Evolutionary conservation across 2,329 filamentous ascomycete genomes (phyloP).

Genomic region (Endothia cerciana): DNA sequence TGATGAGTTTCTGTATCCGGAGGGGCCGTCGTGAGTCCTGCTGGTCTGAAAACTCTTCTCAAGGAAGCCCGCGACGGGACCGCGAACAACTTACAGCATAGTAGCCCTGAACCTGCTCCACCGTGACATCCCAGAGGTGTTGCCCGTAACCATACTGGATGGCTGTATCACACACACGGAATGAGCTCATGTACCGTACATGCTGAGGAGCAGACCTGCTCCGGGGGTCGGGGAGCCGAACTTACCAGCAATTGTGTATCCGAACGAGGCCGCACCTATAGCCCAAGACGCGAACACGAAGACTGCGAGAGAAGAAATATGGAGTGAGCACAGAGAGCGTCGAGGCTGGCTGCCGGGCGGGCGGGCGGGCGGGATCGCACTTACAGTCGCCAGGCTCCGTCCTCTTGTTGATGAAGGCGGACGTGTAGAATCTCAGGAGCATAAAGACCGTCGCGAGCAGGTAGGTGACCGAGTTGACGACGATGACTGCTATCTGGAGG

Average conservation of each 20-base stretch:
- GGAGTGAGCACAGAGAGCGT: neutral
- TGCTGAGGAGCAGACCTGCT: neutral
- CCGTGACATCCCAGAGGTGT: neutral
- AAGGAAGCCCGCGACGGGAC: no score
- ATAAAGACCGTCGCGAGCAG: neutral
- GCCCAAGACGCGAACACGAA: neutral
- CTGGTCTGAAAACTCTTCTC: no score
- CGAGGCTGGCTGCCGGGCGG: no score
- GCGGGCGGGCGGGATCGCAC: neutral
- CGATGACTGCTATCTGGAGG: neutral
- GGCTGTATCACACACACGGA: neutral
- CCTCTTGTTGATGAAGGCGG: neutral
- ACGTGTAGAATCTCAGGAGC: neutral
- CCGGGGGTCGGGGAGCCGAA: neutral
- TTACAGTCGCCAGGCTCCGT: neutral
- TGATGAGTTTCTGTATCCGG: neutral
- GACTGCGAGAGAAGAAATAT: neutral
- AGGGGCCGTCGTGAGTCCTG: no score
- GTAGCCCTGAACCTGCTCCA: neutral
- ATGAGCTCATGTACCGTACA: neutral
- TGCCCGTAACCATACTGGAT: neutral
- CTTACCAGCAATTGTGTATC: neutral
- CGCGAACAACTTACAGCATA: neutral
- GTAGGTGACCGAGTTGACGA: neutral
- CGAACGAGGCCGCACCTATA: neutral